Percentiles rank a stretch among this genome's conserved stretches.
These are phyloP conservation scores for Lecanicillium sp. DNA, from an alignment of 2,329 filamentous ascomycete species.

Conservation along the genomic window DNA sequence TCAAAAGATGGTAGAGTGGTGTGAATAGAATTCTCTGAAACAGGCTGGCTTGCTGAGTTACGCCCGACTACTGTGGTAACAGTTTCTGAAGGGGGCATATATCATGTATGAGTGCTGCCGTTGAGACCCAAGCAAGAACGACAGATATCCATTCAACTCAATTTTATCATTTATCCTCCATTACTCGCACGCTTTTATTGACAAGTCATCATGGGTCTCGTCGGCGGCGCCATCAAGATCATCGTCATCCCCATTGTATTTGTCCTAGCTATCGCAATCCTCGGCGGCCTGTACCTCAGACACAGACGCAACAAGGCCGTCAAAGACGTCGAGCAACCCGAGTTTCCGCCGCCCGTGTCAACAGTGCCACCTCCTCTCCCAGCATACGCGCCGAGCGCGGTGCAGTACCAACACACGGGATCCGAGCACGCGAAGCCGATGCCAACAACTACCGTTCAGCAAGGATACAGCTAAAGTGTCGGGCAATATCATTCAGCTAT, in stretches of 20 bases:
- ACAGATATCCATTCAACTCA: too few relatives aligned
- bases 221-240: conserved; percentile 11
- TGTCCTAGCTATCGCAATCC: neutral
- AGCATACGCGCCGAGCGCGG: conserved; percentile 2
- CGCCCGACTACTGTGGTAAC: neutral
- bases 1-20: neutral
- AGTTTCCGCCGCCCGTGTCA: neutral
- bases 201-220: conserved; percentile 3
- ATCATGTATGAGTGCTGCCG: neutral
- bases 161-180: neutral
- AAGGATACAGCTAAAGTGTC: neutral
- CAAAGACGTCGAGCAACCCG: conserved; percentile 1
- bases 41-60: neutral
- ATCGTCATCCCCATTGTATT: conserved; percentile 5
- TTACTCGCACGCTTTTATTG: neutral
- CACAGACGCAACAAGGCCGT: conserved; percentile 1
- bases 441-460: neutral
- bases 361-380: neutral
- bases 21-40: neutral
- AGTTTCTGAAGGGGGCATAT: neutral
- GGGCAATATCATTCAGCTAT: neutral
- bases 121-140: neutral
- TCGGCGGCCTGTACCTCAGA: neutral
- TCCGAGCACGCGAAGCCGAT: neutral
- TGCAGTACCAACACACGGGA: conserved; percentile 1